phyloP scores from a whole-genome alignment of 345 rosid species.

The Bruguiera sexangula region DNA sequence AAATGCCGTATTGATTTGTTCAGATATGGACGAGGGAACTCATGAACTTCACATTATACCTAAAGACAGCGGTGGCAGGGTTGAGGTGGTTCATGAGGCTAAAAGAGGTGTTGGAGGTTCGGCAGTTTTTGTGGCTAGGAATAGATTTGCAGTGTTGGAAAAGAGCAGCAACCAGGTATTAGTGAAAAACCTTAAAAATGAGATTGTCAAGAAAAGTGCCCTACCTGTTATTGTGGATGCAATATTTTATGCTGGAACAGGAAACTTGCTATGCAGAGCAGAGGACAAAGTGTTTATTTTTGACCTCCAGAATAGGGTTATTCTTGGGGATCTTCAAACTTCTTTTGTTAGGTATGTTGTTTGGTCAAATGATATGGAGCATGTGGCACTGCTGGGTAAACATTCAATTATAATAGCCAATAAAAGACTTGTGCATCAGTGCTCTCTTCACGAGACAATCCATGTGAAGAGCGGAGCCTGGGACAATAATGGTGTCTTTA shows the following conservation, averaged over 20 bases:
- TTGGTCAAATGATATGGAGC: conserved; percentile 95
- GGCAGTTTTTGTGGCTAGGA: conserved; percentile 75
- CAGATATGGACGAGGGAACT: conserved; percentile 87
- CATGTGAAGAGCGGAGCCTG: conserved; percentile 94
- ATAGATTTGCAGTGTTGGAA: conserved; percentile 88
- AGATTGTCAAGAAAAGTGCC: conserved; percentile 65
- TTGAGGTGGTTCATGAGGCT: conserved; percentile 70
- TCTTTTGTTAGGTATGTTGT: conserved; percentile 73
- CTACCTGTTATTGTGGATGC: conserved; percentile 76
- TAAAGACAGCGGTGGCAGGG: conserved; percentile 66
- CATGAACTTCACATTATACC: conserved; percentile 81
- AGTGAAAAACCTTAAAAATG: conserved; percentile 74
- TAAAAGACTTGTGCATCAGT: conserved; percentile 75
- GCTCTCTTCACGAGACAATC: conserved; percentile 89
- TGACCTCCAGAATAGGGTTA: conserved; percentile 86
- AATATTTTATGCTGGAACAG: conserved; percentile 88
- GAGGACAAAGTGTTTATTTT: conserved; percentile 80
- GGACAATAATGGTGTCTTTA: conserved; percentile 95
- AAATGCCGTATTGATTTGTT: conserved; percentile 77
- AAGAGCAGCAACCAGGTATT: conserved; percentile 77
- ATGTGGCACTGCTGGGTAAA: conserved; percentile 88
- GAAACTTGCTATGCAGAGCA: conserved; percentile 75
- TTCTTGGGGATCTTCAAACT: conserved; percentile 78
- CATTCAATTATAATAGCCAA: conserved; percentile 78
- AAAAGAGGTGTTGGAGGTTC: conserved; percentile 82